phyloP scores from a whole-genome alignment of 345 rosid species.

The Ceriops tagal region DNA sequence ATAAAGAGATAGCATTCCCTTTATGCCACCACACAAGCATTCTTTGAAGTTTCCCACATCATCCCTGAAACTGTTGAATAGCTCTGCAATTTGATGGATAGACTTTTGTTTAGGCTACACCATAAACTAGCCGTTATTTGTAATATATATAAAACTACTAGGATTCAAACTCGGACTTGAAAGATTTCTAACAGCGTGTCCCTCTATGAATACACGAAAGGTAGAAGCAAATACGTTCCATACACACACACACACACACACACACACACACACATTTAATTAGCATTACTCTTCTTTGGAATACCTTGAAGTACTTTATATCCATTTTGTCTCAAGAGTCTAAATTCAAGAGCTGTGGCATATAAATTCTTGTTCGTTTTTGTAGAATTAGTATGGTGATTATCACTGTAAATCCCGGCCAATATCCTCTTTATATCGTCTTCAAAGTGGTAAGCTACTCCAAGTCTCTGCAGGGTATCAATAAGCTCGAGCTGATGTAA shows the following conservation, averaged over 20 bases:
- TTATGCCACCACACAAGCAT: slow-evolving; percentile 8
- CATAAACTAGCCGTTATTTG: slow-evolving; percentile 30
- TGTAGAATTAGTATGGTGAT: background rate
- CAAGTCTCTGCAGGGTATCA: slow-evolving; percentile 21
- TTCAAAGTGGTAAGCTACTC: slow-evolving; percentile 16
- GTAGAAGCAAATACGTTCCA: background rate
- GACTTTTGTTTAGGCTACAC: slow-evolving; percentile 8
- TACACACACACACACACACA: too few relatives aligned
- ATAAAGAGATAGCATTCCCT: slow-evolving; percentile 16
- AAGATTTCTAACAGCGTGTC: too few relatives aligned
- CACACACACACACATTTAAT: background rate
- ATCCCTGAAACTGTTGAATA: slow-evolving; percentile 15
- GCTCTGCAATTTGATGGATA: slow-evolving; percentile 8
- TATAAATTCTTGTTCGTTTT: background rate
- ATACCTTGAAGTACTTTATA: slow-evolving; percentile 12
- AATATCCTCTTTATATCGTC: slow-evolving; percentile 5
- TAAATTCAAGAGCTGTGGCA: slow-evolving; percentile 12
- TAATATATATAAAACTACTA: slow-evolving; percentile 30
- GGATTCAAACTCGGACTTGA: slow-evolving; percentile 6
- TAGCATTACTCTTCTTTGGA: too few relatives aligned
- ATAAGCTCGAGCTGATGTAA: slow-evolving; percentile 3
- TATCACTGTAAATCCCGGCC: background rate
- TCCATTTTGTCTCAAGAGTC: slow-evolving; percentile 18
- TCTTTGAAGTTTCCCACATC: slow-evolving; percentile 9
- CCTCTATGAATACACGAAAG: too few relatives aligned